Conservation (phyloP, 2,329 filamentous ascomycete genomes). For the Magnaporthiopsis rhizophila region DNA sequence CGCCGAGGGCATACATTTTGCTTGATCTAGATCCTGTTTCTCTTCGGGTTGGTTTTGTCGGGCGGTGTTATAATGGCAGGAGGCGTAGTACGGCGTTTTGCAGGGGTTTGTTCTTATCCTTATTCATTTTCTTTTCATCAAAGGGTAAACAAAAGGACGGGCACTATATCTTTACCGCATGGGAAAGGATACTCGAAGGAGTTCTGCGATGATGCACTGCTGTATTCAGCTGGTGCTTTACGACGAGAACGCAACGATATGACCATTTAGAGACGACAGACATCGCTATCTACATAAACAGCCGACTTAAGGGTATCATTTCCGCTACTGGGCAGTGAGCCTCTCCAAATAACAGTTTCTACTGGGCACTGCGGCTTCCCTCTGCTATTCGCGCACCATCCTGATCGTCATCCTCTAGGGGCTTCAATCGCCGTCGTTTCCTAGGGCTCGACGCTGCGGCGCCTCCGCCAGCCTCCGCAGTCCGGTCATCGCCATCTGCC, state of each 20-base stretch:
- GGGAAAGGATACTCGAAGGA: background rate
- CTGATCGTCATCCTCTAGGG: background rate
- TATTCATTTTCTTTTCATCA: background rate
- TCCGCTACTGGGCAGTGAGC: background rate
- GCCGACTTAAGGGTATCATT: background rate
- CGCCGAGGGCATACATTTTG: conserved; percentile 88
- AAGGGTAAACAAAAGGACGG: background rate
- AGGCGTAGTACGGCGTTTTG: background rate
- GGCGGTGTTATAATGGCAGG: background rate
- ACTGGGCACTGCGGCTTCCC: background rate
- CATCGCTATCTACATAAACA: too few species aligned
- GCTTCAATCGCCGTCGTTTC: background rate
- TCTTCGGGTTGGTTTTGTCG: background rate
- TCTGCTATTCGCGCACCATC: background rate
- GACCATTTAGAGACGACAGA: background rate
- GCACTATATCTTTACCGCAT: background rate
- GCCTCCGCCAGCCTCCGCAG: too few species aligned
- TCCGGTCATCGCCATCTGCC: background rate
- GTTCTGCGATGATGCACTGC: background rate
- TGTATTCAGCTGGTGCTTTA: background rate
- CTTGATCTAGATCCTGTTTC: conserved; percentile 30
- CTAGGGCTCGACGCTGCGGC: background rate
- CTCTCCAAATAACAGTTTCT: background rate
- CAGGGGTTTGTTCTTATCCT: too few species aligned
- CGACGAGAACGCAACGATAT: background rate